Evolutionary conservation across 2,329 filamentous ascomycete species (phyloP).

Genomic region (Cercospora zeina): DNA sequence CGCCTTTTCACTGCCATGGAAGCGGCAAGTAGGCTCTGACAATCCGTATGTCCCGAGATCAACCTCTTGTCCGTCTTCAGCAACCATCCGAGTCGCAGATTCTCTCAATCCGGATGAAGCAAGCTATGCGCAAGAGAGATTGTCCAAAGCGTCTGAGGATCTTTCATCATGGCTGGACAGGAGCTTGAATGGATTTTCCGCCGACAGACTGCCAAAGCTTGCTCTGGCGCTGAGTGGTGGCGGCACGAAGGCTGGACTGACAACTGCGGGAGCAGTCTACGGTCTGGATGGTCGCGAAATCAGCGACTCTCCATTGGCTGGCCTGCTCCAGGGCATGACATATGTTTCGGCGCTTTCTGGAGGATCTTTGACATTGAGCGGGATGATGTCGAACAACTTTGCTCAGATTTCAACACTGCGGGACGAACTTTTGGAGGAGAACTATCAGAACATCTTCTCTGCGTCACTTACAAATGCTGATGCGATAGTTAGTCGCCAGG

Average conservation of each 20-base stretch:
- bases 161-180: slow-evolving; percentile 19
- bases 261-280: slow-evolving; percentile 22
- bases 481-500: slow-evolving; percentile 5
- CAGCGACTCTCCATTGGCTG: slow-evolving; percentile 15
- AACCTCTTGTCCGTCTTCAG: slow-evolving; percentile 10
- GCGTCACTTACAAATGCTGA: slow-evolving; percentile 8
- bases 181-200: slow-evolving; percentile 7
- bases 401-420: slow-evolving; percentile 19
- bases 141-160: slow-evolving; percentile 9
- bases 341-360: slow-evolving; percentile 24
- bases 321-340: slow-evolving; percentile 23
- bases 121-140: slow-evolving; percentile 11
- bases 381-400: slow-evolving; percentile 25
- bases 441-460: slow-evolving; percentile 22
- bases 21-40: slow-evolving; percentile 12
- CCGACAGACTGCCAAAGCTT: slow-evolving; percentile 16
- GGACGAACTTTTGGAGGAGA: slow-evolving; percentile 15
- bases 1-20: neutral
- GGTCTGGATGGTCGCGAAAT: slow-evolving; percentile 21
- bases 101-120: slow-evolving; percentile 17
- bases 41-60: slow-evolving; percentile 17
- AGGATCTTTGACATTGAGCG: slow-evolving; percentile 23
- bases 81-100: slow-evolving; percentile 14
- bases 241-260: slow-evolving; percentile 25
- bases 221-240: slow-evolving; percentile 23